These are phyloP conservation scores for Alternaria arbusti DNA, from an alignment of 2,329 filamentous ascomycete species.

Conservation along the genomic window DNA sequence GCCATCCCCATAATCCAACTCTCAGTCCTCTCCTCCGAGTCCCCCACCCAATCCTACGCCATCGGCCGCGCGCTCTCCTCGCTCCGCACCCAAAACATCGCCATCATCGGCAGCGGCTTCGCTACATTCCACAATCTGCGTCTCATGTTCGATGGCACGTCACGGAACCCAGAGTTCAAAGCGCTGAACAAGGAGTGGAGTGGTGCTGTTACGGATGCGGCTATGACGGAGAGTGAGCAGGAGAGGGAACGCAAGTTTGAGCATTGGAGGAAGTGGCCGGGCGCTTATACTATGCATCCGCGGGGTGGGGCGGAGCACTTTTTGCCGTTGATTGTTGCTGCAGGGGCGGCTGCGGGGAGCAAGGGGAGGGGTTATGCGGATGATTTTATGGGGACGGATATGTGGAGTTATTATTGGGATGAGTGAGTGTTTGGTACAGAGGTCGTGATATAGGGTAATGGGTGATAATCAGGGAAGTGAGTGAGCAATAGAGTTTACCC, in stretches of 20 bases:
- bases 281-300: constrained; percentile 63
- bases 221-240: constrained; percentile 40
- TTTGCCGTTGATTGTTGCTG: constrained; percentile 64
- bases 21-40: constrained; percentile 61
- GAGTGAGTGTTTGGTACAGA: constrained; percentile 5
- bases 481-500: background rate
- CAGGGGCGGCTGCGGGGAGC: constrained; percentile 56
- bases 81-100: constrained; percentile 62
- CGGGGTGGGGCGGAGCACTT: constrained; percentile 63
- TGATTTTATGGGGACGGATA: constrained; percentile 57
- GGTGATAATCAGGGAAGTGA: background rate
- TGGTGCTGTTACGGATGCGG: constrained; percentile 52
- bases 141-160: constrained; percentile 51
- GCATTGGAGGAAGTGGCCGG: constrained; percentile 58
- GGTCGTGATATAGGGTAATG: background rate
- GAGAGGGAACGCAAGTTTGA: constrained; percentile 52
- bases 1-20: constrained; percentile 64
- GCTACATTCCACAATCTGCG: constrained; percentile 64
- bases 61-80: constrained; percentile 61
- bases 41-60: constrained; percentile 56
- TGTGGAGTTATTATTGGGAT: constrained; percentile 64
- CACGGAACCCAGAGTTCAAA: constrained; percentile 38
- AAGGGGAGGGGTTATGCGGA: constrained; percentile 57
- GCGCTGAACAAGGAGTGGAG: constrained; percentile 55
- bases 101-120: constrained; percentile 66